Evolutionary conservation across 2,329 filamentous ascomycete species (phyloP), one percentile per base, ranked within the genome.

Genomic region (Aspergillus floridensis): DNA sequence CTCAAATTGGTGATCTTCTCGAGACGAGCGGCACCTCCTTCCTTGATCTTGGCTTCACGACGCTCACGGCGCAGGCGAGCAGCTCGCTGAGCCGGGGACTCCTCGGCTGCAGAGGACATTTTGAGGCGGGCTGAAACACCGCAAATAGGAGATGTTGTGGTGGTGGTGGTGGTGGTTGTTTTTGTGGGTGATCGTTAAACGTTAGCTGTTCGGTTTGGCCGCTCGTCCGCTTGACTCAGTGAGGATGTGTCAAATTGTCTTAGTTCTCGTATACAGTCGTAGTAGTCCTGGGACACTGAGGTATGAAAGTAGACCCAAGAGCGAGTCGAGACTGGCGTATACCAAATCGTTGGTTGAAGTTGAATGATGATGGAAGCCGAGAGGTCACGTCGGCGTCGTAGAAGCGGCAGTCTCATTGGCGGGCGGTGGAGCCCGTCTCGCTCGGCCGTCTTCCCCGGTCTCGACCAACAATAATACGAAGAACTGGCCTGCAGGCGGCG

Each of bases 31-130:
- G 83, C 80, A 56, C 84, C 86, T 61, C 81, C 81, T 49, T 81
- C 80, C 63, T 79, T 80, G 69, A 87, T 84, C 74, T 88, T 88
- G 58, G 85, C 85, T 67, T 86, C 82, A 19, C 85, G 81, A 61
- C 85, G 84, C 71, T 88, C 86, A 61, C 86, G 83, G 47, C 86
- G 83, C 57, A 86, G 77, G 50, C 86, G 83, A 53, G 86, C 85
- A 66, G 84, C 80, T 63, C 72, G 70, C 61, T 81, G 79, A 19
- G 77, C 76, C 16, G 79, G 77, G 1, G 79, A 79, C 68, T 81
- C 79, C 57, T 79, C 77, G 26, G 69, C 47, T 4, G 70, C 68
- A 16, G 74, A 74, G 38, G 38, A 44, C 38, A 44, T 44, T 7
- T 44, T 44, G 38, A 44, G 38, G 8, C 6, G 14, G 12, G 14